phyloP scores from a whole-genome alignment of 2,329 filamentous ascomycete species.

The Scytalidium lignicola region DNA sequence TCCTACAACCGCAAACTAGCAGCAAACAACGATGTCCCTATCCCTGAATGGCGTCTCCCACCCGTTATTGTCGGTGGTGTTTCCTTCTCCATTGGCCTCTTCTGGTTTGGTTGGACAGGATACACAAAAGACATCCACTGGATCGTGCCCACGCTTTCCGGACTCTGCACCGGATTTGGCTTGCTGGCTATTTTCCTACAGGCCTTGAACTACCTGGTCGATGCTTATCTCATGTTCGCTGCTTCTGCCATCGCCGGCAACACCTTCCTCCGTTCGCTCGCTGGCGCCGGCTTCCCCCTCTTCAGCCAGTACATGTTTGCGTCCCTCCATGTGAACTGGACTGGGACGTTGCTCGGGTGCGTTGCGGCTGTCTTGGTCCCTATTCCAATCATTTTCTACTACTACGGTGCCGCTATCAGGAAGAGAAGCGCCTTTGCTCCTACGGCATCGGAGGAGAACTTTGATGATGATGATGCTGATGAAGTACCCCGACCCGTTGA shows the following conservation, averaged over 20 bases:
- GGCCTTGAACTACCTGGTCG: slow-evolving; percentile 71
- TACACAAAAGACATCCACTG: slow-evolving; percentile 44
- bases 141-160: slow-evolving; percentile 54
- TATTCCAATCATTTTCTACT: slow-evolving; percentile 58
- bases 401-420: slow-evolving; percentile 55
- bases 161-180: slow-evolving; percentile 62
- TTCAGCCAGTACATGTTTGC: slow-evolving; percentile 69
- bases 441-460: slow-evolving; percentile 25
- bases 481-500: neutral
- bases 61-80: slow-evolving; percentile 55
- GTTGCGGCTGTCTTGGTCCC: slow-evolving; percentile 53
- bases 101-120: slow-evolving; percentile 75
- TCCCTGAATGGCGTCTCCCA: slow-evolving; percentile 64
- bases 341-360: slow-evolving; percentile 56
- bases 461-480: neutral
- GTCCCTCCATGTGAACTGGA: slow-evolving; percentile 57
- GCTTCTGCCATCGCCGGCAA: slow-evolving; percentile 80
- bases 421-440: slow-evolving; percentile 52
- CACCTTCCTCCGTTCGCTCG: slow-evolving; percentile 72
- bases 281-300: slow-evolving; percentile 74
- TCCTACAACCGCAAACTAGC: slow-evolving; percentile 64
- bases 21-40: slow-evolving; percentile 59
- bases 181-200: slow-evolving; percentile 78
- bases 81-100: slow-evolving; percentile 59
- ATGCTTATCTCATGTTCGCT: slow-evolving; percentile 56